phyloP scores from a whole-genome alignment of 805 yeast genomes.

The Groenewaldozyma tartarivorans region DNA sequence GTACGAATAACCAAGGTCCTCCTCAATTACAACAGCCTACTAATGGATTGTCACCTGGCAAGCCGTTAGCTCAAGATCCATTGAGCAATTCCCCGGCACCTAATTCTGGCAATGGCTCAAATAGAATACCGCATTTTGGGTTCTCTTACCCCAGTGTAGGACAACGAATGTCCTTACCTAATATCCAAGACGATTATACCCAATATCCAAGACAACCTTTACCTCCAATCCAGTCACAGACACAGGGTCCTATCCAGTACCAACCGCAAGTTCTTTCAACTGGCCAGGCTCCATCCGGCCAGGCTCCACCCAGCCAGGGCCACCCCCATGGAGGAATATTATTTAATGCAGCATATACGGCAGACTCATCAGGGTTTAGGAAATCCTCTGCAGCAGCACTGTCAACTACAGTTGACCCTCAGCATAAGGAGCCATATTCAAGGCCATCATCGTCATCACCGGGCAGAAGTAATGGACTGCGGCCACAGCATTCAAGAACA shows the following conservation, averaged over 20 bases:
- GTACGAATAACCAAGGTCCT: background rate
- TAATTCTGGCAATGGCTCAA: no score
- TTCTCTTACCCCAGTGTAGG: constrained; percentile 13
- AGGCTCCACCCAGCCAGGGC: constrained; percentile 4
- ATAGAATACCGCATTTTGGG: constrained; percentile 2
- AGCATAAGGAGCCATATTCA: constrained; percentile 6
- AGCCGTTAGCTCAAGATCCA: constrained; percentile 4
- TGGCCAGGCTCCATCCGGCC: constrained; percentile 2
- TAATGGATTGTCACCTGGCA: background rate
- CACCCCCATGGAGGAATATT: constrained; percentile 10
- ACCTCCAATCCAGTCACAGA: background rate
- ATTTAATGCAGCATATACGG: constrained; percentile 19
- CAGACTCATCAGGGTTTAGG: constrained; percentile 19
- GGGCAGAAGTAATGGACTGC: background rate
- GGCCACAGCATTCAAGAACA: background rate
- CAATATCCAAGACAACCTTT: background rate
- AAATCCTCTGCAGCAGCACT: constrained; percentile 15
- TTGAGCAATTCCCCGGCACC: background rate
- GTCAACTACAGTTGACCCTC: constrained; percentile 32
- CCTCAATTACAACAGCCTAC: background rate
- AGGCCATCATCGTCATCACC: background rate
- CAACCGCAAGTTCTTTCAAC: constrained; percentile 8
- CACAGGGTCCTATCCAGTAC: constrained; percentile 6
- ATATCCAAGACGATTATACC: constrained; percentile 14
- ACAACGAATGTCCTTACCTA: constrained; percentile 19